phyloP scores from a whole-genome alignment of 208 protist species.

The Trypanosoma grayi region DNA sequence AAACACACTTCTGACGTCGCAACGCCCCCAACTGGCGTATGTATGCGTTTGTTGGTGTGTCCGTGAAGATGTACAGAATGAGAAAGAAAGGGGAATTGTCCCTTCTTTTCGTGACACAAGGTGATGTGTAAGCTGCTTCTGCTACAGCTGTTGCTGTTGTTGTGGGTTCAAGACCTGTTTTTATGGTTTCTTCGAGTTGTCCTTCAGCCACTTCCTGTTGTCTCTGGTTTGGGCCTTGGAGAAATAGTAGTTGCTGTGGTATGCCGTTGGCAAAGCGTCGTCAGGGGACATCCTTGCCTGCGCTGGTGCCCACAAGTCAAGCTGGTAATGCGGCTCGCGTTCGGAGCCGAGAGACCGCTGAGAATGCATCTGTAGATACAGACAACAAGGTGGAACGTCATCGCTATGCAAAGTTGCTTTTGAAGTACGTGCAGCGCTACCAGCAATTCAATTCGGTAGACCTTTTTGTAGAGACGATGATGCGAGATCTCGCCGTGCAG shows the following conservation, averaged over 20 bases:
- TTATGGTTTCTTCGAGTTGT: not conserved
- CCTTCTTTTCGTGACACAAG: too few species aligned
- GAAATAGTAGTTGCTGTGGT: too few species aligned
- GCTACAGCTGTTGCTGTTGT: not conserved
- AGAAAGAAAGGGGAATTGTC: too few species aligned
- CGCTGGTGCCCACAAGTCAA: not conserved
- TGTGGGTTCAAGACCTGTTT: not conserved
- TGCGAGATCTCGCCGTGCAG: slow-evolving; percentile 44
- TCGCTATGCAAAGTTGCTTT: slow-evolving; percentile 71
- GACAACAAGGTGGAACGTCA: slow-evolving; percentile 56
- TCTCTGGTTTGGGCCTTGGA: too few species aligned
- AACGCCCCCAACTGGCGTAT: too few species aligned
- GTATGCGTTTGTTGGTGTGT: too few species aligned
- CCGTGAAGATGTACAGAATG: too few species aligned
- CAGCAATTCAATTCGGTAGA: slow-evolving; percentile 56
- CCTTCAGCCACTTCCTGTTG: not conserved
- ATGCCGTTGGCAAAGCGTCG: slow-evolving; percentile 2
- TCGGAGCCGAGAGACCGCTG: slow-evolving; percentile 10
- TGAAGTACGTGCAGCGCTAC: slow-evolving; percentile 40
- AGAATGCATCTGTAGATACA: slow-evolving; percentile 31
- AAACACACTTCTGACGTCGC: not conserved
- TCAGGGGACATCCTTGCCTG: slow-evolving; percentile 3
- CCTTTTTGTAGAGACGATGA: slow-evolving; percentile 79
- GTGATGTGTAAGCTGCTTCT: too few species aligned
- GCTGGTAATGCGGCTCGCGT: not conserved